These are phyloP conservation scores for Syncephalastrum contaminatum DNA, from an alignment of 371 early-diverging fungal genomes.

Conservation along the genomic window DNA sequence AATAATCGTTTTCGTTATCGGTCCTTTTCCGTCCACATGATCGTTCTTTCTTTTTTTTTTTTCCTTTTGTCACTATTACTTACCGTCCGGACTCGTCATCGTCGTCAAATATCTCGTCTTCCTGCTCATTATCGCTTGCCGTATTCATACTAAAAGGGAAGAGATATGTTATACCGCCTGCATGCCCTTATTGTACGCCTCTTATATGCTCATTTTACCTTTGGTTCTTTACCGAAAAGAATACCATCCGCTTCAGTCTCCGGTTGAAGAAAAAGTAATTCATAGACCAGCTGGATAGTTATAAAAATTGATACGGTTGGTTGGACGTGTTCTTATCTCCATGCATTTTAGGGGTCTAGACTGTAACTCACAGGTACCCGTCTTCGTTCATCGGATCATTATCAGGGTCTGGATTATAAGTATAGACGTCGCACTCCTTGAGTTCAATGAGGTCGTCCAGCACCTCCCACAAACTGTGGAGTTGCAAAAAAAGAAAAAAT, in stretches of 20 bases:
- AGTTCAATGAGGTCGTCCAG: conserved; percentile 81
- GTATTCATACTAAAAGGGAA: conserved; percentile 31
- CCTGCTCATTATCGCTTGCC: conserved; percentile 29
- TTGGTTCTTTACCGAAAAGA: conserved; percentile 83
- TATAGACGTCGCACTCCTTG: conserved; percentile 84
- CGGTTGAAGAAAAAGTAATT: conserved; percentile 94
- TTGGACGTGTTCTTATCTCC: not conserved
- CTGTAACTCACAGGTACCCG: conserved; percentile 43
- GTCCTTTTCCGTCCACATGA: not conserved
- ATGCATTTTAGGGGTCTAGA: not conserved
- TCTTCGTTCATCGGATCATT: conserved; percentile 89
- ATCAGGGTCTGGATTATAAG: conserved; percentile 82
- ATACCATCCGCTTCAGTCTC: conserved; percentile 85
- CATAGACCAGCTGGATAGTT: conserved; percentile 76
- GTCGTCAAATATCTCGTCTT: conserved; percentile 17
- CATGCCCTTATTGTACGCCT: not conserved
- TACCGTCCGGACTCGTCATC: conserved; percentile 18
- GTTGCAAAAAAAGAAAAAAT: not conserved
- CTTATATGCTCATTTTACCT: conserved; percentile 50
- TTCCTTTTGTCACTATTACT: conserved; percentile 9
- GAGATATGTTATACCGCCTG: not conserved
- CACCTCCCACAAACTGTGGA: conserved; percentile 70
- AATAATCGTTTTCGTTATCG: conserved; percentile 2
- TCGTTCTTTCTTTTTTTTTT: conserved; percentile 6
- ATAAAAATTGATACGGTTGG: conserved; percentile 1